Evolutionary conservation across 202 grass and related monocot genomes (phyloP), one percentile per base, ranked within the genome.

Genomic region (Alloteropsis angusta): DNA sequence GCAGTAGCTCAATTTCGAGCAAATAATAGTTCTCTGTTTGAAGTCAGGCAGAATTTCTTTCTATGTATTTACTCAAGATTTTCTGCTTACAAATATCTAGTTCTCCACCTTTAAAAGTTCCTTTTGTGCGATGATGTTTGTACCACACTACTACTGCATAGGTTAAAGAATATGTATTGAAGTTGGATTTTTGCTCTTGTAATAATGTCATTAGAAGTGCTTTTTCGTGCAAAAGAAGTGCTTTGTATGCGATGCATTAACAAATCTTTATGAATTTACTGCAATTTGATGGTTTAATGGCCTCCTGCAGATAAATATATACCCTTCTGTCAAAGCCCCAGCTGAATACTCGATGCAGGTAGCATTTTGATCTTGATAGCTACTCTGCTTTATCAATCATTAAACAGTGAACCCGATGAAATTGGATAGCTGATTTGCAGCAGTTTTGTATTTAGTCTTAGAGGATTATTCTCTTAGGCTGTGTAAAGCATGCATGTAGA

Each of bases 311-410:
- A 76, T 94, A 79, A 93, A 74, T 30, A 84, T 91, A 65, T 97
- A 93, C 75, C 93, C 93, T 64, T 84, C 88, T 87, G 75, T 89
- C 23, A 97, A 93, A 89, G 93, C 93, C 47, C 90, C 93, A 62
- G 79, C 89, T 46, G 93, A 97, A 81, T 87, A 87, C 74, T 88
- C 88, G 58, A 89, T 97, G 90, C 90, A 93, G 93, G 93, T 97
- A 85, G 16, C 0, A 3, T 47, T 62, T 68, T 67, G 42, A 41
- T 76, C 50, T 56, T 42, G 67, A 6, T 64, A 50, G 25, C 38
- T 68, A 26, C 21, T n/a, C n/a, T n/a, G n/a, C n/a, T n/a, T n/a
- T 68, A 53, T 53, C 50, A 68, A 69, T 57, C 49, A 58, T 35
- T 75, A 78, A 73, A 52, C 69, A 45, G 22, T 7, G 3, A 75